Evolutionary conservation across 2,329 filamentous ascomycete genomes (phyloP), one percentile per base, ranked within the genome.

Genomic region (Colletotrichum eleusines): DNA sequence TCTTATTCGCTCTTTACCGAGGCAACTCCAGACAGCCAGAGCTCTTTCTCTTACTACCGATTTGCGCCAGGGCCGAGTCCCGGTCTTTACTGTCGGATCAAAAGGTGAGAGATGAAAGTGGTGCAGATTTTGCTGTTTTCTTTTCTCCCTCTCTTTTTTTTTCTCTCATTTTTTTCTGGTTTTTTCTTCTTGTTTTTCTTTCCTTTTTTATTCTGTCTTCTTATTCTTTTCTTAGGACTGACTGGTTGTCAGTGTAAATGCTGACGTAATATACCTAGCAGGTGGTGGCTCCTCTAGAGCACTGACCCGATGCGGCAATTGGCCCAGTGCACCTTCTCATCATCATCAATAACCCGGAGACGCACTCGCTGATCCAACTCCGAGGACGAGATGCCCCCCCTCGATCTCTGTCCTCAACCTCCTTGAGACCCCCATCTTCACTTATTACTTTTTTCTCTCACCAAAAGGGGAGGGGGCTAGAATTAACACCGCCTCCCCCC

Each of bases 251-350:
- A 4, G 38, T 14, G 14, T 40, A 1, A 18, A 40, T 16, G 38
- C 38, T 40, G 38, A 40, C 38, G 6, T 40, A 40, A 40, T 40
- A 40, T n/a, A n/a, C n/a, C n/a, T n/a, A n/a, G n/a, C n/a, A n/a
- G n/a, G n/a, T n/a, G n/a, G n/a, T n/a, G n/a, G n/a, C 38, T 5
- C 38, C 12, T 40, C 9, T 5, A 35, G 40, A 40, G 63, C 53
- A 48, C 50, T 63, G 46, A 28, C 23, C 23, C 55, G 66, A 58
- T 70, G 63, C 68, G 68, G 50, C 58, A 38, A 42, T 58, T 57
- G 60, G 46, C 33, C 5, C 54, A 40, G 50, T 23, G 42, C 31
- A 58, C 61, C 26, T 26, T 26, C 53, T 62, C 59, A 63, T 48
- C 40, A 51, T 53, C 40, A 44, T 61, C 55, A 33, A 26, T 55